These are phyloP conservation scores for Colletotrichum destructivum DNA, from an alignment of 2,329 filamentous ascomycete genomes.

Conservation along the genomic window DNA sequence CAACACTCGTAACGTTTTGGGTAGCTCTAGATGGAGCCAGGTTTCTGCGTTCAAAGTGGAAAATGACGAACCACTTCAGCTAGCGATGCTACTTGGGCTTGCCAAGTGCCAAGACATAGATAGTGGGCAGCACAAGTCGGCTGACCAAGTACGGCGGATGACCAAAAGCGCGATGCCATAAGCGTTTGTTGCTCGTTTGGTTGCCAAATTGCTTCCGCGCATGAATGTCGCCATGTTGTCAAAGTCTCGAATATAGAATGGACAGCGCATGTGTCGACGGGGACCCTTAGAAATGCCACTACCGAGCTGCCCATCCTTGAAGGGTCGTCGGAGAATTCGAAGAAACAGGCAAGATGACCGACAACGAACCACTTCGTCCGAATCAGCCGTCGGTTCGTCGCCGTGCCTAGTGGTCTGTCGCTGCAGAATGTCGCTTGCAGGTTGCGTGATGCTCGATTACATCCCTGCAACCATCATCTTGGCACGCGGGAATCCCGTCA, in stretches of 20 bases:
- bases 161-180: neutral
- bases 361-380: neutral
- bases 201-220: neutral
- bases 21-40: neutral
- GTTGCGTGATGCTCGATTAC: neutral
- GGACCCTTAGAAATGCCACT: neutral
- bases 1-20: no score
- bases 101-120: neutral
- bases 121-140: neutral
- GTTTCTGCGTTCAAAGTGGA: neutral
- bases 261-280: no score
- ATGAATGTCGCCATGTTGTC: neutral
- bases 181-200: no score
- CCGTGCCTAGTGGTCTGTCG: neutral
- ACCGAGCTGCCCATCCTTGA: neutral
- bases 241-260: constrained; percentile 2
- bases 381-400: neutral
- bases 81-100: neutral
- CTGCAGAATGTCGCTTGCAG: neutral
- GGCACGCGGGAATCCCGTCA: neutral
- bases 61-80: neutral
- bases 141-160: neutral
- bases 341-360: constrained; percentile 14
- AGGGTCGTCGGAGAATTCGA: neutral
- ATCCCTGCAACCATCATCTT: constrained; percentile 12